A percentile compares a stretch with the other conserved stretches of the same genome.
Conservation (phyloP, 805 yeast genomes). For the Wickerhamomyces hampshirensis region DNA sequence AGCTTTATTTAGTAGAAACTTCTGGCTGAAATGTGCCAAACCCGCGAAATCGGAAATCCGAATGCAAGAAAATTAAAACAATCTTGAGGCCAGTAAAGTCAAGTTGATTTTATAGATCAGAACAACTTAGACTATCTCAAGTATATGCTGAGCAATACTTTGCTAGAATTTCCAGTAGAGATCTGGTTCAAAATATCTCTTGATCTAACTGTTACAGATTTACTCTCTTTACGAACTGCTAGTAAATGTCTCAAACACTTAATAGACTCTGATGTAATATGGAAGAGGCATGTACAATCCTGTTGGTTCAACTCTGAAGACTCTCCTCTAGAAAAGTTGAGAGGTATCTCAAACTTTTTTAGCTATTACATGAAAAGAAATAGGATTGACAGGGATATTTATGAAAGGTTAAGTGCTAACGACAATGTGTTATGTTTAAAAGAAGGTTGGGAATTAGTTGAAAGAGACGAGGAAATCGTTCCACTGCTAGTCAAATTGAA, state of each 20-base stretch:
- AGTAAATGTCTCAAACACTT: conserved; percentile 2
- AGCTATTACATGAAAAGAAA: conserved; percentile 6
- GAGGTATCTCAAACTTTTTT: background rate
- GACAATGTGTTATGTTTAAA: conserved; percentile 5
- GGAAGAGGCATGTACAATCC: conserved; percentile 8
- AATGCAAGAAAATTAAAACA: no score
- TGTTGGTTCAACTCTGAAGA: conserved; percentile 16
- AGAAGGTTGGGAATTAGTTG: conserved; percentile 7
- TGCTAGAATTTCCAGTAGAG: conserved; percentile 16
- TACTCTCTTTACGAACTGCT: conserved; percentile 10
- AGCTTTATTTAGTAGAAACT: no score
- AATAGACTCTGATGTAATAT: conserved; percentile 12
- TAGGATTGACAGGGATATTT: conserved; percentile 3
- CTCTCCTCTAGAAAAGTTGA: conserved; percentile 1
- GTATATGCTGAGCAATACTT: conserved; percentile 1
- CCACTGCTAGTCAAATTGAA: conserved; percentile 12
- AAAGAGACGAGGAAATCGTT: conserved; percentile 4
- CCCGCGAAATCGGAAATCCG: no score
- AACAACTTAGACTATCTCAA: no score
- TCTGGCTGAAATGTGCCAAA: no score
- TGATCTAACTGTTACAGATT: conserved; percentile 6
- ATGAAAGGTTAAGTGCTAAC: background rate
- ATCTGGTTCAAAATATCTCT: conserved; percentile 13
- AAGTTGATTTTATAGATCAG: no score
- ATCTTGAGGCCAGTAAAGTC: no score